Evolutionary conservation across 257 asterid species (phyloP).

Genomic region (Rubia yunnanensis): DNA sequence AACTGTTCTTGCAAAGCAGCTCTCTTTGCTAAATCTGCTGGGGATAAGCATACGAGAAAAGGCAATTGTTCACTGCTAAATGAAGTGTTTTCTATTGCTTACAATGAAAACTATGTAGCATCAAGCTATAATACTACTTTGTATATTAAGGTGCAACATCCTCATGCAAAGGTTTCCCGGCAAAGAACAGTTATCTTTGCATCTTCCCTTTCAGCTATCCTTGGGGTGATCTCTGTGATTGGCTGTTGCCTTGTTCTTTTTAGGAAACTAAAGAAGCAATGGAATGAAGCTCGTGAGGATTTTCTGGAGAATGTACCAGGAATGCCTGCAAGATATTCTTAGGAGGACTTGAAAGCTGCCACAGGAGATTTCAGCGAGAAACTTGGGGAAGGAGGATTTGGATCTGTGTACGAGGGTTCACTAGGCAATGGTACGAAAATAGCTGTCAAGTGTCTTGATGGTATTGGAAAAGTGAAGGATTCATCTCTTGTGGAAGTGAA

Average conservation of each 20-base stretch:
- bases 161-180: background rate
- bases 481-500: no score
- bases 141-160: constrained; percentile 14
- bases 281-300: constrained; percentile 7
- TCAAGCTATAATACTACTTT: background rate
- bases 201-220: background rate
- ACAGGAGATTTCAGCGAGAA: constrained; percentile 17
- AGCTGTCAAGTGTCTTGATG: no score
- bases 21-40: background rate
- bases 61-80: constrained; percentile 10
- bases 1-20: constrained; percentile 25
- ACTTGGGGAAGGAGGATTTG: constrained; percentile 23
- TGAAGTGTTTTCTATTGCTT: constrained; percentile 7
- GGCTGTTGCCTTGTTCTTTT: background rate
- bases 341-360: constrained; percentile 4
- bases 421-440: no score
- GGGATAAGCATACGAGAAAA: background rate
- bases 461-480: no score
- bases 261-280: background rate
- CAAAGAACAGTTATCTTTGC: background rate
- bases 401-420: constrained; percentile 20
- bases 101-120: background rate
- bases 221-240: background rate
- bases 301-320: constrained; percentile 16
- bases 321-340: constrained; percentile 19